Conservation (phyloP, 345 rosid genomes). For the Chamaenerion angustifolium region DNA sequence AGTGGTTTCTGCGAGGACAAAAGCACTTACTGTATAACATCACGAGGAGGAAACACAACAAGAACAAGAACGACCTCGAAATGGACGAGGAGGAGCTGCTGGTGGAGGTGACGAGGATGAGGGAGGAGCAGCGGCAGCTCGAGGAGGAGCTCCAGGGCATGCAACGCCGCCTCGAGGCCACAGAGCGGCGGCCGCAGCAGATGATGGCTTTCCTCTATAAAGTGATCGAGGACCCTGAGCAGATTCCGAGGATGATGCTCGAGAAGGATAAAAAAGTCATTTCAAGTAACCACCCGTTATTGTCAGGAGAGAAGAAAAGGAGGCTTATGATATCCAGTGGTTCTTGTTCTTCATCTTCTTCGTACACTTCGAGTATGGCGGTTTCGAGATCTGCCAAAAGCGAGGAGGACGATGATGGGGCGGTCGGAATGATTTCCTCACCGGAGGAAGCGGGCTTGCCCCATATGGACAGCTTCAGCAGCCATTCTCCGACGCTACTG, state of each 20-base stretch:
- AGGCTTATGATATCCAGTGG: constrained; percentile 20
- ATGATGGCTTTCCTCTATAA: constrained; percentile 80
- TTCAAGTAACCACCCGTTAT: constrained; percentile 7
- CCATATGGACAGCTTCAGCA: constrained; percentile 9
- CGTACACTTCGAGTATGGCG: constrained; percentile 25
- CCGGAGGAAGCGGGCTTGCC: constrained; percentile 19
- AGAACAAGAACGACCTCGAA: constrained; percentile 15
- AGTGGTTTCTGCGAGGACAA: constrained; percentile 73
- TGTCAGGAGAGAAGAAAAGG: constrained; percentile 30
- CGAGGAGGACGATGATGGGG: constrained; percentile 36
- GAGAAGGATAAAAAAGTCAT: constrained; percentile 26
- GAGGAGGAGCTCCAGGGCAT: constrained; percentile 56
- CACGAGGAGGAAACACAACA: constrained; percentile 58
- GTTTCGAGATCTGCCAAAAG: constrained; percentile 35
- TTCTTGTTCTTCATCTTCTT: constrained; percentile 15
- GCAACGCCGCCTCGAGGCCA: constrained; percentile 56
- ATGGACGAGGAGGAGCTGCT: constrained; percentile 53
- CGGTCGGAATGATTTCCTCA: constrained; percentile 23
- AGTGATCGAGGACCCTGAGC: constrained; percentile 68
- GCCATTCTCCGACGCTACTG: constrained; percentile 4
- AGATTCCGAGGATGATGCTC: constrained; percentile 47
- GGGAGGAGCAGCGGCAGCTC: constrained; percentile 49
- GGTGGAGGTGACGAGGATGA: constrained; percentile 58
- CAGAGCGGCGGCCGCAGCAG: constrained; percentile 82
- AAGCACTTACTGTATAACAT: constrained; percentile 65